Base-by-base conservation (phyloP, 1,284 basidiomycete genomes). In the Ceratobasidium papillatum region DNA sequence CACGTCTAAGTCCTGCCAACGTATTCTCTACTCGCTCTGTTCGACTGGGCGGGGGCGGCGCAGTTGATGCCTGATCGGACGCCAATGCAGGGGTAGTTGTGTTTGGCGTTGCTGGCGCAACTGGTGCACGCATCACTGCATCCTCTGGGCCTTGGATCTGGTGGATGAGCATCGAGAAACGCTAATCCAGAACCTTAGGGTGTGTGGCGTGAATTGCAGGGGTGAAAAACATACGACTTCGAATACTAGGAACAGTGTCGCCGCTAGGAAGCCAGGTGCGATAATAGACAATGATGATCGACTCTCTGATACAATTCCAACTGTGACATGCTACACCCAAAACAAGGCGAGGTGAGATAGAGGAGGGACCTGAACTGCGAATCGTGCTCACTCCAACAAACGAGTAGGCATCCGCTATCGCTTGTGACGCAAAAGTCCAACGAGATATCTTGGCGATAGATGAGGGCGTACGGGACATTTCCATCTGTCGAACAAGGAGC, bases 111-210 rank as follows among this genome's bases (percentile, higher is more conserved):
- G 75, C 74, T 27, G 79, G 59, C 11, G 80, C 74, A 36, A 77
- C 52, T n/a, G 79, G 76, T 34, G 78, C 56, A 30, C 79, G 76
- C 25, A 82, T 36, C 11, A 82, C 80, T 25, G 82, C 82, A 77
- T 91, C 87, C 80, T 95, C 94, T 0, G 93, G 92, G 0, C 89
- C 87, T 84, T 96, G 94, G 30, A 95, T 89, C 76, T 93, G 90
- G 76, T 92, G 88, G 8, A 95, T 88, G 19, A 94, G 84, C 38
- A 92, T 88, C 0, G 91, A 88, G 79, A 94, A 94, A 89, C 95
- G 91, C 94, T 96, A 77, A 5, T 25, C 49, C 75, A n/a, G 58
- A 32, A 5, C 27, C 58, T 38, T 27, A 25, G 25, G 22, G 14
- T 9, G 49, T n/a, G 38, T 17, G 25, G 22, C 11, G 25, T 45